These are phyloP conservation scores for Silene conica DNA, from an alignment of 148 eudicot species.

Conservation along the genomic window DNA sequence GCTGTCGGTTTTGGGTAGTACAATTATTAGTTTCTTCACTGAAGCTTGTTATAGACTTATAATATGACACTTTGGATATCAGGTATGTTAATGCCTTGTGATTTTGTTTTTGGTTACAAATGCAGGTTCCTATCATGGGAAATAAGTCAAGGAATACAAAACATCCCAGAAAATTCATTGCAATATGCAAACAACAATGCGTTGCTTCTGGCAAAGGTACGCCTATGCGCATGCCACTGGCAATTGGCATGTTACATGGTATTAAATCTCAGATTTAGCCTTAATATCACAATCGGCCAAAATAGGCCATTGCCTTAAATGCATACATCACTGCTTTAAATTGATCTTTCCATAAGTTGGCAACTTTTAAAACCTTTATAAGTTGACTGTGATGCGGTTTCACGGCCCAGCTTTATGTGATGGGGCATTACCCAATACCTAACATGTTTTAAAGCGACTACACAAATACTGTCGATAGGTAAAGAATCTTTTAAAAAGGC, in stretches of 20 bases:
- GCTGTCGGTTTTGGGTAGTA: slow-evolving; percentile 63
- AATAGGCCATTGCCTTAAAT: too few species aligned
- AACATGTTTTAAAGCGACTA: neutral
- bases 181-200: slow-evolving; percentile 92
- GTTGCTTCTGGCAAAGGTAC: slow-evolving; percentile 75
- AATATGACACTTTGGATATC: neutral
- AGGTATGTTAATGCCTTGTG: slow-evolving; percentile 3
- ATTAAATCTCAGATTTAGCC: neutral
- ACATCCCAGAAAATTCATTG: slow-evolving; percentile 69
- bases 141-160: slow-evolving; percentile 87
- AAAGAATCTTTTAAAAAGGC: neutral
- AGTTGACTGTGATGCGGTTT: neutral
- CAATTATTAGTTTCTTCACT: neutral
- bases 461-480: neutral
- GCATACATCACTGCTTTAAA: too few species aligned
- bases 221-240: neutral
- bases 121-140: slow-evolving; percentile 77
- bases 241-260: neutral
- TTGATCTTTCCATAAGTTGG: neutral
- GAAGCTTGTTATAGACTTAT: neutral
- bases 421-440: neutral
- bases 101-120: slow-evolving; percentile 3
- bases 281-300: too few species aligned
- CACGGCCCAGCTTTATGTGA: neutral
- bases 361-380: neutral